A percentile compares a stretch with the other conserved stretches of the same genome.
phyloP scores from a whole-genome alignment of 306 rosid species.

The Psophocarpus tetragonolobus region DNA sequence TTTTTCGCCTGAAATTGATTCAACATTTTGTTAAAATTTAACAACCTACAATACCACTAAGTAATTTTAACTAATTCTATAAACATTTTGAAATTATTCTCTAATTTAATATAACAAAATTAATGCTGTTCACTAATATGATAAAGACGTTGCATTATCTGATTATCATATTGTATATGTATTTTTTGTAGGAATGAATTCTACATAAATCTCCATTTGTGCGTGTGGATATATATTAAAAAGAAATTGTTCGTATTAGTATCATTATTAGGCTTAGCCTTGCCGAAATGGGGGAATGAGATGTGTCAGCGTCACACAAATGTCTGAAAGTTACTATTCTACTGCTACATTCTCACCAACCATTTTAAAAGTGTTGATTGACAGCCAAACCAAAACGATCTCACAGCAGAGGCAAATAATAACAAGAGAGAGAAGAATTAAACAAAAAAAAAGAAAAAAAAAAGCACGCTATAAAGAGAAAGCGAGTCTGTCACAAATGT shows the following conservation, averaged over 20 bases:
- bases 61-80: no score
- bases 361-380: neutral
- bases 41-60: no score
- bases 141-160: neutral
- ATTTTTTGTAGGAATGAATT: neutral
- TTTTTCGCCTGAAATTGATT: no score
- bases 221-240: neutral
- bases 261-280: neutral
- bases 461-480: neutral
- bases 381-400: conserved; percentile 1
- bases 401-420: neutral
- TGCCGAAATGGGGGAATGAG: neutral
- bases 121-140: neutral
- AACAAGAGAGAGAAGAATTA: neutral
- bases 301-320: neutral
- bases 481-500: neutral
- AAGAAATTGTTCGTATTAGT: neutral
- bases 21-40: no score
- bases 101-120: neutral
- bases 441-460: neutral
- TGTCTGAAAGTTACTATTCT: neutral
- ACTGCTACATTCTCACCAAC: neutral
- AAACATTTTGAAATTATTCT: neutral
- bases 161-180: neutral
- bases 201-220: neutral